Base-by-base conservation (phyloP, 768 basidiomycete genomes). In the Crucibulum laeve region DNA sequence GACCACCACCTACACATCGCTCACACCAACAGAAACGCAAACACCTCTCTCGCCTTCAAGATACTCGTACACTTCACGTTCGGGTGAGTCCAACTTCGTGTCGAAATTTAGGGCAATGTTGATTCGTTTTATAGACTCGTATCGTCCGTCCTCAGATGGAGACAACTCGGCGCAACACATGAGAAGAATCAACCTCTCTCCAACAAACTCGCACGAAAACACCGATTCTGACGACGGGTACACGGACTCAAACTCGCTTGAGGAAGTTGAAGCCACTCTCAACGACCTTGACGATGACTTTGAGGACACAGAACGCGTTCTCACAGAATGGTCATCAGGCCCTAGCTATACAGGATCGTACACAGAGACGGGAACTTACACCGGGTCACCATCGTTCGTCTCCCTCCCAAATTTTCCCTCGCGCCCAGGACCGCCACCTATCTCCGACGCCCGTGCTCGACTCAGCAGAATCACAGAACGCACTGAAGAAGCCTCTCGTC, bases 381-480 rank as follows among this genome's bases (percentile, higher is more conserved):
- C 72, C 0, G 70, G 72, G 25, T 73, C 73, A 21, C 69, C 71
- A 7, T 76, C 76, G 3, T 73, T 67, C 46, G 62, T 69, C 1
- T 70, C 71, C 13, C 59, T 72, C 17, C 74, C 73, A 4, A 65
- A 67, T 2, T 50, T 67, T 40, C 58, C 59, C 22, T 60, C 60
- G 26, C 66, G 69, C 15, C 63, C 70, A 24, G 58, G 65, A 19
- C 53, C 57, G 39, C 53, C 65, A 11, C 66, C 67, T 2, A 49
- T 55, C 15, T 47, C 53, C 5, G 66, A 69, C 43, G 65, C 70
- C 3, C 54, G 64, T n/a, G 57, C 60, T 35, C 76, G 79, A 7
- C 69, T 91, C 15, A 91, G 88, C 55, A 83, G 77, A 2, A 91
- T 91, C 46, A 78, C 87, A 3, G 89, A 91, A 58, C 76, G 73